A percentile compares a stretch with the other conserved stretches of the same genome.
phyloP scores from a whole-genome alignment of 108 stramenopile genomes.

The Cylindrotheca closterium region DNA sequence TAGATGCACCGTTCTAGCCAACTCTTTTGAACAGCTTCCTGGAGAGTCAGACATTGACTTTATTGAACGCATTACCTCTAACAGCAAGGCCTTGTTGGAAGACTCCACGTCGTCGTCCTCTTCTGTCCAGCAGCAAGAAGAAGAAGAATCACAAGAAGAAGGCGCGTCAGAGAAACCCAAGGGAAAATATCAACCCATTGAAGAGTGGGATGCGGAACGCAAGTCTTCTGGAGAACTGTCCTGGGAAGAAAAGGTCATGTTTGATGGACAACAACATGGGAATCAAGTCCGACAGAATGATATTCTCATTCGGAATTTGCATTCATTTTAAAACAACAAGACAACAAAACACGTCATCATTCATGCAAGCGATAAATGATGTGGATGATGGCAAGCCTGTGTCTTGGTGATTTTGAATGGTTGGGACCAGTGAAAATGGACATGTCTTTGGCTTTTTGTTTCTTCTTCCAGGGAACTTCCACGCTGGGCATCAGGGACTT shows the following conservation, averaged over 20 bases:
- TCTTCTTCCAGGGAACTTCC: no score
- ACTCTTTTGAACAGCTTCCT: conserved; percentile 20
- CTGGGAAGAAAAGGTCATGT: conserved; percentile 73
- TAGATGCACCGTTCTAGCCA: no score
- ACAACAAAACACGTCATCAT: no score
- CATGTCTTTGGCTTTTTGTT: no score
- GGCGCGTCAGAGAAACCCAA: conserved; percentile 26
- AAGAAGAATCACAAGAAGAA: conserved; percentile 5
- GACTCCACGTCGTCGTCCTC: not conserved
- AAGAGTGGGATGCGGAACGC: conserved; percentile 75
- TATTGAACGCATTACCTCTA: conserved; percentile 30
- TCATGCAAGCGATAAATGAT: no score
- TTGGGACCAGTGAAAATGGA: no score
- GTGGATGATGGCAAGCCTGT: no score
- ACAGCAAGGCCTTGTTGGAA: not conserved
- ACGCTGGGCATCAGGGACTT: no score
- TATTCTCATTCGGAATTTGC: conserved; percentile 41
- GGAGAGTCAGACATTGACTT: conserved; percentile 26
- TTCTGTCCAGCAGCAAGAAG: not conserved
- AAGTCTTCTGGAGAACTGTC: conserved; percentile 42
- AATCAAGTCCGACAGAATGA: conserved; percentile 75
- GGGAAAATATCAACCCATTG: conserved; percentile 58
- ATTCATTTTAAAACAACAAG: not conserved
- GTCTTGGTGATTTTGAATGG: no score
- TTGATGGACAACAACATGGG: conserved; percentile 69